Conservation (phyloP, 352 stramenopile species). For the Thalassiosira mediterranea region DNA sequence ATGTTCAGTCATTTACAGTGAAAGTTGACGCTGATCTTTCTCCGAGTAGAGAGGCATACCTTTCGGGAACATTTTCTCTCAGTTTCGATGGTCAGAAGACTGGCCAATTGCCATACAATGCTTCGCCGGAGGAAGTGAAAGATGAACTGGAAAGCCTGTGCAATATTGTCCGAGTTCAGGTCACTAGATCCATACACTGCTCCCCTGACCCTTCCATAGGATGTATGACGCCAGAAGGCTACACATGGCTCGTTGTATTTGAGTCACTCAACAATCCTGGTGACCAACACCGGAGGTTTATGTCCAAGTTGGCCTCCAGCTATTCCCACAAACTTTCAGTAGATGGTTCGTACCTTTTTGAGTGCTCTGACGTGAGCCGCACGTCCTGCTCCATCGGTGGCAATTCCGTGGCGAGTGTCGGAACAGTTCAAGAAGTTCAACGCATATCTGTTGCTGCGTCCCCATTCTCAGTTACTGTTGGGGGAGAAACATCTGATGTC, state of each 20-base stretch:
- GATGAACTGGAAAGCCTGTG: conserved; percentile 88
- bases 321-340: conserved; percentile 73
- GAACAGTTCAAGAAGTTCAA: conserved; percentile 58
- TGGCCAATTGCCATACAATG: conserved; percentile 78
- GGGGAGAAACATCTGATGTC: conserved; percentile 60
- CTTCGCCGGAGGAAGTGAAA: conserved; percentile 80
- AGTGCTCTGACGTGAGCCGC: conserved; percentile 58
- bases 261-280: conserved; percentile 48
- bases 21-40: conserved; percentile 72
- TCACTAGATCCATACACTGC: conserved; percentile 79
- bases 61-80: conserved; percentile 90
- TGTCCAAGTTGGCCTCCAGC: conserved; percentile 45
- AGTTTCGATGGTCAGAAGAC: conserved; percentile 88
- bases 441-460: conserved; percentile 44
- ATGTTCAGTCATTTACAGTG: conserved; percentile 88
- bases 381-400: conserved; percentile 46
- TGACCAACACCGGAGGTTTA: conserved; percentile 58
- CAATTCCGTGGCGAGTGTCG: conserved; percentile 42
- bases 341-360: conserved; percentile 73
- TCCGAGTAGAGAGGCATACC: conserved; percentile 29
- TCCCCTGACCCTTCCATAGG: conserved; percentile 45
- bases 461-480: conserved; percentile 67
- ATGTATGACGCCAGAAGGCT: conserved; percentile 72
- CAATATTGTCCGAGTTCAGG: conserved; percentile 88
- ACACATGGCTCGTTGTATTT: conserved; percentile 82